Conservation (phyloP, 345 rosid species). For the Gossypioides kirkii region DNA sequence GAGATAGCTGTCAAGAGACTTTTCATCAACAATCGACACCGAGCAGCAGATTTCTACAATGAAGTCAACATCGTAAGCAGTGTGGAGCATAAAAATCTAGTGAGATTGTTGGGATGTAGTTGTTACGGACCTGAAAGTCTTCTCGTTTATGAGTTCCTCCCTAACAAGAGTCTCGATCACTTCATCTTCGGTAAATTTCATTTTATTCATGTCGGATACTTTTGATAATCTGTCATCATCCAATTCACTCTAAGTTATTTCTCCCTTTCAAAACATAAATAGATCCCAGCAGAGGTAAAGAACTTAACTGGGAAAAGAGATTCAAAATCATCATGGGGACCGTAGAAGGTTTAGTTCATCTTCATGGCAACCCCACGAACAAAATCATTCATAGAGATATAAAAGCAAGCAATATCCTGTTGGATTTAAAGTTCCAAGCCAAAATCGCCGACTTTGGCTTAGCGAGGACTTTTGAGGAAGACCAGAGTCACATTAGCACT, state of each 20-base stretch:
- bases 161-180: slow-evolving; percentile 78
- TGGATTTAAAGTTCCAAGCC: slow-evolving; percentile 71
- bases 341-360: slow-evolving; percentile 77
- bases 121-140: slow-evolving; percentile 95
- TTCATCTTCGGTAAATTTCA: slow-evolving; percentile 60
- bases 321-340: slow-evolving; percentile 58
- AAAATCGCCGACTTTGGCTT: slow-evolving; percentile 94
- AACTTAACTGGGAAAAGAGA: slow-evolving; percentile 71
- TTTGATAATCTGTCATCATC: not conserved
- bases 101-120: slow-evolving; percentile 83
- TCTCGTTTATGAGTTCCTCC: slow-evolving; percentile 78
- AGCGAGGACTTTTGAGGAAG: slow-evolving; percentile 87
- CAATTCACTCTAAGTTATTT: not conserved
- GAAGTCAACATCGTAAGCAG: slow-evolving; percentile 86
- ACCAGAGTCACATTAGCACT: slow-evolving; percentile 91
- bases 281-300: slow-evolving; percentile 61
- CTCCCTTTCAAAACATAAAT: slow-evolving; percentile 16
- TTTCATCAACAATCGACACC: slow-evolving; percentile 81
- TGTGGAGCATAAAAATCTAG: slow-evolving; percentile 89
- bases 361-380: slow-evolving; percentile 64
- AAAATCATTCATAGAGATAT: slow-evolving; percentile 86
- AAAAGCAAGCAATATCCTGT: slow-evolving; percentile 84
- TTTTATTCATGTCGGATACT: not conserved
- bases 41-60: slow-evolving; percentile 91
- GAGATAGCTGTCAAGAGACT: slow-evolving; percentile 93